Evolutionary conservation across 805 yeast species (phyloP).

Genomic region (Candida maesae): DNA sequence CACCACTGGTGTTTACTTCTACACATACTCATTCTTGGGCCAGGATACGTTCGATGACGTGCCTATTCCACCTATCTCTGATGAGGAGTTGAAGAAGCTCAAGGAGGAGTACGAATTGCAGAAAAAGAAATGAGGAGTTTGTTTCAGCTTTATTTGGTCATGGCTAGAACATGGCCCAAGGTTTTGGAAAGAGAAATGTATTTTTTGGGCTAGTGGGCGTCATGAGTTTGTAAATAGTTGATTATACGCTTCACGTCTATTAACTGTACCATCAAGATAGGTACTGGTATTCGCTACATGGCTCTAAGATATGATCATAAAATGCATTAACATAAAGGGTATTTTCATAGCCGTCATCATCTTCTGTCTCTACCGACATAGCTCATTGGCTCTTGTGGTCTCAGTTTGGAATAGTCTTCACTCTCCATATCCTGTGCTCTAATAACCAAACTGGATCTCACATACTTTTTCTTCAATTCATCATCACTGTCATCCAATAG

Average conservation of each 20-base stretch:
- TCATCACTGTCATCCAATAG: slow-evolving; percentile 6
- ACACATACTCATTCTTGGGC: slow-evolving; percentile 63
- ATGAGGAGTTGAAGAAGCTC: slow-evolving; percentile 67
- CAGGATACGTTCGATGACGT: slow-evolving; percentile 86
- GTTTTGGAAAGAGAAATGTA: too few relatives aligned
- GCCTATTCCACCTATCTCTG: slow-evolving; percentile 90
- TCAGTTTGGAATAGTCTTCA: slow-evolving; percentile 21
- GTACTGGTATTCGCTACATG: too few relatives aligned
- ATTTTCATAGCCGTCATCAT: too few relatives aligned
- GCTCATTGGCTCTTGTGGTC: slow-evolving; percentile 6
- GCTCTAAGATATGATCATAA: too few relatives aligned
- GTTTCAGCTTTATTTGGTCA: too few relatives aligned
- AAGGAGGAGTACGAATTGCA: slow-evolving; percentile 63
- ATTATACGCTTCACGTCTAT: too few relatives aligned
- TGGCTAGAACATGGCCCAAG: too few relatives aligned
- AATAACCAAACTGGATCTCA: slow-evolving; percentile 19
- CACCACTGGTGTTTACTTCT: slow-evolving; percentile 60
- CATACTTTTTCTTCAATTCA: slow-evolving; percentile 3
- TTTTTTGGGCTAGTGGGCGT: too few relatives aligned
- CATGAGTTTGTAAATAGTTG: slow-evolving; percentile 12
- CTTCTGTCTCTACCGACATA: too few relatives aligned
- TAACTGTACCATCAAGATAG: too few relatives aligned
- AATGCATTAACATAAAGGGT: too few relatives aligned
- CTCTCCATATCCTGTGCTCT: slow-evolving; percentile 24
- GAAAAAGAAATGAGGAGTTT: too few relatives aligned